Base-by-base conservation (phyloP, 805 yeast genomes). In the Metschnikowia colocasiae region DNA sequence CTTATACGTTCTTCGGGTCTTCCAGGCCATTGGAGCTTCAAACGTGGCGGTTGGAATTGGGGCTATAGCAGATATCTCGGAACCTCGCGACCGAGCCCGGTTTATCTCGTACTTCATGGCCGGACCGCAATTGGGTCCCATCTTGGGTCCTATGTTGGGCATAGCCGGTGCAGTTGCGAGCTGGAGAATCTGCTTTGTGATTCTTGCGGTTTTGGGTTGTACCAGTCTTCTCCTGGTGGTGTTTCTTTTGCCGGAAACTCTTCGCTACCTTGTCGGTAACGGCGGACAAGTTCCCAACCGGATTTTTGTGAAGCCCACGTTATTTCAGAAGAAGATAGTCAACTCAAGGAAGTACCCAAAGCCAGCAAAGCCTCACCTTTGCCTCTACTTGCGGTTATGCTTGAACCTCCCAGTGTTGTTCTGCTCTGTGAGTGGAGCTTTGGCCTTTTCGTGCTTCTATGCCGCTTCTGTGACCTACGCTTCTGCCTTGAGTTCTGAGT, bases 401-500 rank as follows among this genome's bases (percentile, higher is more conserved):
- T 64, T 59, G 36, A 71, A 66, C 43, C 59, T 59, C n/a, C 81
- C 82, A 1, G 75, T 79, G 0, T 43, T 72, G 0, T 46, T 78
- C 5, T 69, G 77, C 40, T 74, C 82, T 0, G 36, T 77, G 6
- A 70, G 74, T 30, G 71, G 79, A 3, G 80, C 79, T 1, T 54
- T 79, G 4, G 53, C 78, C n/a, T 79, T 80, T 62, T 78, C 82
- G 3, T 66, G 76, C 16, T 80, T 78, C 53, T 80, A 80, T 51
- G 81, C 75, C 1, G 66, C 79, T 50, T 74, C 75, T 50, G 78
- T 80, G 9, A 74, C 80, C 1, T 75, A 76, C 52, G 60, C 82
- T 0, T 65, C 66, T 22, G 63, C 64, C 7, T 59, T 80, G 29
- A 60, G 68, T 33, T 54, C 60, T 0, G 58, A 63, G 7, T 79